Base-by-base conservation (phyloP, 2,329 filamentous ascomycete genomes). In the Juglanconis oblonga region DNA sequence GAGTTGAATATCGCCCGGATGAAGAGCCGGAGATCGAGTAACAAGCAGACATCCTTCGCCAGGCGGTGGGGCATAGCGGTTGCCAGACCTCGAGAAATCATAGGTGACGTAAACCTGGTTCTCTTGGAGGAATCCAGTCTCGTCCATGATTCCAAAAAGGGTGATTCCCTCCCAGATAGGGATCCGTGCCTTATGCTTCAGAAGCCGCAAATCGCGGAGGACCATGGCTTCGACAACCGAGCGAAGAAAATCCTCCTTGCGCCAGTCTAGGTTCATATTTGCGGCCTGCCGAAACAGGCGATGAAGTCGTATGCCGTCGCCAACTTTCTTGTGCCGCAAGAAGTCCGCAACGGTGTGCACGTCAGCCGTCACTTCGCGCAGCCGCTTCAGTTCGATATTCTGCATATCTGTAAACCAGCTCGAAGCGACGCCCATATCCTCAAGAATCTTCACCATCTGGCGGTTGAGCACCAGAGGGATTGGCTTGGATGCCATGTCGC, bases 371-470 rank as follows among this genome's bases (percentile, higher is more conserved):
- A 89, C 84, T 10, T 73, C 72, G 3, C 85, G 81, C 4, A 96
- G 76, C 11, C 80, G 76, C 0, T 79, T 65, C 3, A 95, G 74
- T 33, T 87, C 87, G n/a, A 76, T 74, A 0, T 78, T 75, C 70
- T 95, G 91, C 1, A 91, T 73, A 0, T 78, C 67, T 10, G 88
- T 69, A 64, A 96, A 94, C 70, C 83, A 88, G 0, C 73, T 58
- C 1, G 75, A 68, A 0, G 78, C 69, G 0, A 89, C 85, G 0
- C 82, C 81, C 71, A 94, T 86, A 65, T 96, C 92, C 68, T 96
- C 92, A 1, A 96, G 72, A 5, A 96, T 92, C 70, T 96, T 96
- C 74, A 96, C 92, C 62, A 93, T 79, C 65, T 91, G 90, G 1
- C 89, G 86, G 67, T 96, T 96, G 1, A 96, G 80, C 17, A 87